Conservation (phyloP, 2,329 filamentous ascomycete species). For the Exophiala sp. region DNA sequence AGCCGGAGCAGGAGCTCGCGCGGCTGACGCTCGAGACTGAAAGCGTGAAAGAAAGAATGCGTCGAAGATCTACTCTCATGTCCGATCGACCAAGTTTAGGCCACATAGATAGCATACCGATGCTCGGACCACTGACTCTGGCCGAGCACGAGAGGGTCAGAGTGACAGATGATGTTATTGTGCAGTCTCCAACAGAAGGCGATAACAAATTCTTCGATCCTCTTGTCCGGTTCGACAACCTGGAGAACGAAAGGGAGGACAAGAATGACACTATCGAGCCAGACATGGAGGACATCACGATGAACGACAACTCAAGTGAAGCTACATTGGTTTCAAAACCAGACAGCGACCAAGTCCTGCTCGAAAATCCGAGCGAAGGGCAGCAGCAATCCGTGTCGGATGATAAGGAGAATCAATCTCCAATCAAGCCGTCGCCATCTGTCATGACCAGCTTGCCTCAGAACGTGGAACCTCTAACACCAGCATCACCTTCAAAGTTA, state of each 20-base stretch:
- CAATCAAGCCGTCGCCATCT: constrained; percentile 18
- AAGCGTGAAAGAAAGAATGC: constrained; percentile 52
- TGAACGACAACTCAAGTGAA: constrained; percentile 35
- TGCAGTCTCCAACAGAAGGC: constrained; percentile 12
- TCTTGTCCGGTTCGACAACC: background rate
- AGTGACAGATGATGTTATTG: constrained; percentile 2
- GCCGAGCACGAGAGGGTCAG: constrained; percentile 10
- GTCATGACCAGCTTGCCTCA: constrained; percentile 9
- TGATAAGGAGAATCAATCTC: constrained; percentile 40
- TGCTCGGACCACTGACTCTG: constrained; percentile 19
- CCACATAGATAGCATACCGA: constrained; percentile 19
- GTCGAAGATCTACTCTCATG: constrained; percentile 43
- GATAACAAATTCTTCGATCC: background rate
- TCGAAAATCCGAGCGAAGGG: constrained; percentile 35
- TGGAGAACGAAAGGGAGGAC: constrained; percentile 1
- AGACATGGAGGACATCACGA: constrained; percentile 3
- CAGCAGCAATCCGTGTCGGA: constrained; percentile 28
- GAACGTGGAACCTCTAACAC: constrained; percentile 33
- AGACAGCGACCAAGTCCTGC: constrained; percentile 33
- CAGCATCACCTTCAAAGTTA: constrained; percentile 26
- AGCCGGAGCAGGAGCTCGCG: constrained; percentile 72
- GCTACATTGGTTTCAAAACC: constrained; percentile 37
- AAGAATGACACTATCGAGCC: background rate
- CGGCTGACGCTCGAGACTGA: constrained; percentile 69
- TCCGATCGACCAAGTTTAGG: constrained; percentile 28